Base-by-base conservation (phyloP, 352 stramenopile genomes). In the Blastocystis sp. region DNA sequence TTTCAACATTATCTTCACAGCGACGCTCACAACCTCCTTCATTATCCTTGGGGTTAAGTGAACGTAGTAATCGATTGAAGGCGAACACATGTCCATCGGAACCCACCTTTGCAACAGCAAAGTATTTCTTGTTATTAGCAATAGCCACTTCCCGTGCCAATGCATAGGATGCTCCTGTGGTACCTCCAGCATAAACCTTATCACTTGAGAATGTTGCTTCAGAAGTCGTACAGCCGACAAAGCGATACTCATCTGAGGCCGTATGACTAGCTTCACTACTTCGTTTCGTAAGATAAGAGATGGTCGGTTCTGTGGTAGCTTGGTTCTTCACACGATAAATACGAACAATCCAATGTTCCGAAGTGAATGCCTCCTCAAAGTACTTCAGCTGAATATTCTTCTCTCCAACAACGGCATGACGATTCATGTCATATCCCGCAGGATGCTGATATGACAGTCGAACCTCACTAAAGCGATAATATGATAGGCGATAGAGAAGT, bases 261-360 rank as follows among this genome's bases (percentile, higher is more conserved):
- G 24, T 37, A 14, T 56, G 24, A 7, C 1, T 27, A 19, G 54
- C 0, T 6, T 32, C 35, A 29, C 51, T 11, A 21, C 61, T 29
- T 16, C 42, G 51, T 16, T 46, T 71, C 3, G 56, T 27, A 7
- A 51, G 37, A 51, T 59, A 80, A 4, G 75, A 2, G 9, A 43
- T 32, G 3, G 77, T 88, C 7, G 86, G 83, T 16, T 89, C 37
- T 4, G 61, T 78, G 11, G 14, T 29, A 3, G 63, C 6, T 19
- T 65, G 75, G 19, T 27, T 94, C 90, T 96, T 95, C n/a, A 96
- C 93, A 89, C 94, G 94, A 89, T 93, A 97, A 78, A 97, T 97
- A 87, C 94, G 93, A 61, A 97, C 93, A 65, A 96, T 96, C 93
- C 94, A 97, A 90, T 96, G 93, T 89, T 97, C 93, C n/a, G 92